Evolutionary conservation across 2,329 filamentous ascomycete genomes (phyloP).

Genomic region (Chaetomium olivaceum): DNA sequence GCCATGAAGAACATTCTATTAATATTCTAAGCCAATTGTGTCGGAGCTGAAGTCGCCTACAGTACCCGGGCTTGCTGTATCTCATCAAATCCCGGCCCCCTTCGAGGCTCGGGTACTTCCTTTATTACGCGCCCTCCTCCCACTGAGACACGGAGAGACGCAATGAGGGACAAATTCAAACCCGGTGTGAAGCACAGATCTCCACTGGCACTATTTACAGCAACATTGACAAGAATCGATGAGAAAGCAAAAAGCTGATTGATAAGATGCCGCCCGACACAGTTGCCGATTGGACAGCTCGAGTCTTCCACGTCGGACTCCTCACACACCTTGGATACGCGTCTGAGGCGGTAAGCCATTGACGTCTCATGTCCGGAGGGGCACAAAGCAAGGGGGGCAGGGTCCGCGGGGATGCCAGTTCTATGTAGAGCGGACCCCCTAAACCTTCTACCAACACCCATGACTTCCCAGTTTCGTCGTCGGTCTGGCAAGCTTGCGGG

Average conservation of each 20-base stretch:
- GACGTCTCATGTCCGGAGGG: constrained; percentile 3
- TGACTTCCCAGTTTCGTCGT: background rate
- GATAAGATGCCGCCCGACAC: background rate
- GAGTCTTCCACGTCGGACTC: background rate
- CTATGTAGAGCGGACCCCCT: constrained; percentile 3
- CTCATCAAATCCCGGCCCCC: background rate
- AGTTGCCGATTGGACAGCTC: constrained; percentile 6
- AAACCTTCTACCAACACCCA: background rate
- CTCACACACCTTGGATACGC: background rate
- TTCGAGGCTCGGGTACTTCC: background rate
- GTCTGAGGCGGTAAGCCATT: background rate
- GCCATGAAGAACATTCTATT: constrained; percentile 17
- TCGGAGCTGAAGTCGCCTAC: constrained; percentile 15
- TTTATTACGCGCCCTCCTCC: background rate
- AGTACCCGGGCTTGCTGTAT: background rate
- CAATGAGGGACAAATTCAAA: background rate
- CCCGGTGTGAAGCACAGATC: constrained; percentile 6
- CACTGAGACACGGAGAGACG: constrained; percentile 1
- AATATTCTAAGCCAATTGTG: constrained; percentile 16
- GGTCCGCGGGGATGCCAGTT: background rate
- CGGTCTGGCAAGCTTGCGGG: background rate
- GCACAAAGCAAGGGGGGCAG: background rate
- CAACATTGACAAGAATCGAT: background rate
- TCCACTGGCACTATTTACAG: constrained; percentile 2
- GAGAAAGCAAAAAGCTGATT: background rate